These are phyloP conservation scores for Croton laevigatus DNA, from an alignment of 441 rosid species.

Conservation along the genomic window DNA sequence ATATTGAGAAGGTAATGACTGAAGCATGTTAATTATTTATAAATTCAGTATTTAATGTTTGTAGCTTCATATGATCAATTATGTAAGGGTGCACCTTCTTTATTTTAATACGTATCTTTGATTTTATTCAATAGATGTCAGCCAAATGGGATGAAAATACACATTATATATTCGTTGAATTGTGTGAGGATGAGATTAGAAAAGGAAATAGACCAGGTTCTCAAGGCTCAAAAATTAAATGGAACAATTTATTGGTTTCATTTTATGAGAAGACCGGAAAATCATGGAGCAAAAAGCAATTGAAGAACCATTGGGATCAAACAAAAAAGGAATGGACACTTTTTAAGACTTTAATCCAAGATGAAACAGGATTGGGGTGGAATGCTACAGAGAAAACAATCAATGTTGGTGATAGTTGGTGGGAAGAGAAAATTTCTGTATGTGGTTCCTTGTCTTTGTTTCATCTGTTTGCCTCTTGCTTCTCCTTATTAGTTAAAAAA, in stretches of 20 bases:
- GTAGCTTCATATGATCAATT: too few species aligned
- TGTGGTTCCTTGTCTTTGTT: too few species aligned
- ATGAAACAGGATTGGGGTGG: neutral
- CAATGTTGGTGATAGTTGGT: neutral
- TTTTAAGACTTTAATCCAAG: neutral
- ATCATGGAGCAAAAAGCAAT: neutral
- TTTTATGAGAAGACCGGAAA: neutral
- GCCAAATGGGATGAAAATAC: too few species aligned
- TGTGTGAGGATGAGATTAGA: neutral
- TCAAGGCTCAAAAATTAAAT: too few species aligned
- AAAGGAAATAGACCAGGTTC: neutral
- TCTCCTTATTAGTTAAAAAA: too few species aligned
- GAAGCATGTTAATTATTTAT: too few species aligned
- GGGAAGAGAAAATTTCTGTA: neutral
- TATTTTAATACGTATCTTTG: too few species aligned
- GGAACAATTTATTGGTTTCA: neutral
- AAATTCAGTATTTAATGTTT: too few species aligned
- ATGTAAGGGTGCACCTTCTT: too few species aligned
- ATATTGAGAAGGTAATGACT: conserved; percentile 56
- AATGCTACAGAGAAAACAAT: neutral
- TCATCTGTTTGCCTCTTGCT: too few species aligned
- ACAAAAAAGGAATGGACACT: neutral
- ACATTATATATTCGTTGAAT: neutral
- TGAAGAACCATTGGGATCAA: neutral
- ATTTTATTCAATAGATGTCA: too few species aligned